Conservation (phyloP, 495 filamentous ascomycete genomes). For the Hypoxylon fuscum region DNA sequence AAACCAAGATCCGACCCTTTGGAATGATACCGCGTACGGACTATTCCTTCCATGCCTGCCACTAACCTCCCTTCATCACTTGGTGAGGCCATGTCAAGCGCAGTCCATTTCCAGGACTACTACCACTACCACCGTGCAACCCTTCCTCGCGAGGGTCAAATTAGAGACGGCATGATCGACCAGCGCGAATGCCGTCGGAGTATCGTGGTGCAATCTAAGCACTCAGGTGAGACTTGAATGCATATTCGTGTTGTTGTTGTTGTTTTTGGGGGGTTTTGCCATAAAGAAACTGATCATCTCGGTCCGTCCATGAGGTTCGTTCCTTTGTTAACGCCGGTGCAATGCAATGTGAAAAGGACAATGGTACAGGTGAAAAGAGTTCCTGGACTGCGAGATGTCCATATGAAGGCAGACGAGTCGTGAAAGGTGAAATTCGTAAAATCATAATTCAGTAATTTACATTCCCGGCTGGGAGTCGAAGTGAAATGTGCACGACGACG, state of each 20-base stretch:
- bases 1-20: neutral
- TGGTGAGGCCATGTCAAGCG: conserved; percentile 3
- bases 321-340: conserved; percentile 62
- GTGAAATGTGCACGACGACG: conserved; percentile 21
- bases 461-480: conserved; percentile 53
- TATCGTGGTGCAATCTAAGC: conserved; percentile 47
- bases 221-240: conserved; percentile 20
- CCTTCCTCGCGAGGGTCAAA: conserved; percentile 37
- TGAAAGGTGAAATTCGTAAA: conserved; percentile 54
- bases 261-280: conserved; percentile 35
- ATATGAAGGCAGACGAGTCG: conserved; percentile 16
- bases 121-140: conserved; percentile 15
- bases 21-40: neutral
- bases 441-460: conserved; percentile 64
- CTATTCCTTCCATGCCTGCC: neutral
- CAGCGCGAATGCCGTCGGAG: conserved; percentile 66
- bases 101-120: conserved; percentile 20
- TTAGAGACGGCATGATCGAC: conserved; percentile 67
- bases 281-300: conserved; percentile 29
- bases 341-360: conserved; percentile 57
- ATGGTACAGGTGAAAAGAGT: conserved; percentile 48
- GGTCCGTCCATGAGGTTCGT: conserved; percentile 44
- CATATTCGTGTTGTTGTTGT: conserved; percentile 32
- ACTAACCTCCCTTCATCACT: neutral
- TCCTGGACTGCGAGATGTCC: conserved; percentile 10